Evolutionary conservation across 805 yeast genomes (phyloP), one percentile per base, ranked within the genome.

Genomic region (Zygotorulaspora danielsina): DNA sequence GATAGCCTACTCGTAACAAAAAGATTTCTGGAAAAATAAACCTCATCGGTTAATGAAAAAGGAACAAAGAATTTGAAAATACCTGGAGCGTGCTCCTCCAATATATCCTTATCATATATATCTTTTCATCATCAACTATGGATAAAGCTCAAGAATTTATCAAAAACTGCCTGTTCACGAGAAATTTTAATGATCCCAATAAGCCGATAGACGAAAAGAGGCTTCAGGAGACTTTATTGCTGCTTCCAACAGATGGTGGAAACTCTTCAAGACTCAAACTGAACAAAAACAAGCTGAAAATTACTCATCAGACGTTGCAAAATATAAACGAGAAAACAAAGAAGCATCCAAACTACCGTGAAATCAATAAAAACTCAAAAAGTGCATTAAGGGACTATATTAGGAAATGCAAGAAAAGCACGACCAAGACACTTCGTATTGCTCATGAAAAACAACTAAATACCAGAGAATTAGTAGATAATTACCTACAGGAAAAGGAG

Each of bases 211-310:
- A 54, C 25, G 67, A 61, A 44, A 57, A 47, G 36, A 53, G 61
- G 46, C 48, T 58, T 44, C 62, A 46, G 38, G 64, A 43, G 24
- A 64, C 54, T 29, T 55, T 50, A 17, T 39, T 60, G 7, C 37
- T 61, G 5, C 38, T 55, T 13, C 71, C 72, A 6, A 65, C 71
- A 1, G 65, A 58, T 45, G 64, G 63, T 19, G 61, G 61, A 10
- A 27, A 50, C 3, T 42, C 55, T 7, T 33, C 51, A 4, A 45
- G 45, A 31, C 40, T 58, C 26, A 54, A 51, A 31, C 52, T 42
- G 22, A 53, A 38, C 36, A 53, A 37, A 35, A 51, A 38, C 15
- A 48, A 35, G 36, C 34, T 33, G 19, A 51, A 42, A 17, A 39
- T 39, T 19, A 53, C 45, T 26, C 19, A 22, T 17, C 31, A 42